These are phyloP conservation scores for Scedosporium boydii DNA, from an alignment of 2,329 filamentous ascomycete genomes.

Conservation along the genomic window DNA sequence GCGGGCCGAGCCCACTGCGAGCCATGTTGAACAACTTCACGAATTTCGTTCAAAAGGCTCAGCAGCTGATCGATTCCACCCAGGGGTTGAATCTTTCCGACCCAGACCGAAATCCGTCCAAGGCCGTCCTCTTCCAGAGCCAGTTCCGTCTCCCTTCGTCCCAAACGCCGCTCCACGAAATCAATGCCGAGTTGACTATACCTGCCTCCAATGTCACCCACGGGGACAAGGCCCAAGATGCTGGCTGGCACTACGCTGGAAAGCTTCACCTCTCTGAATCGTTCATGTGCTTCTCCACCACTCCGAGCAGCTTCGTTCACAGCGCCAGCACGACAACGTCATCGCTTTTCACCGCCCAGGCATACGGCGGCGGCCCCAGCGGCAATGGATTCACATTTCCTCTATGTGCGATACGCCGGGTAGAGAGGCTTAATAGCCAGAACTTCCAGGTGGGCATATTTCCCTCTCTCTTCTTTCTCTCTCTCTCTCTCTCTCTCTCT, in stretches of 20 bases:
- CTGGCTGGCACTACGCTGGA: constrained; percentile 82
- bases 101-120: constrained; percentile 75
- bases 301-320: constrained; percentile 75
- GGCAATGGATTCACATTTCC: constrained; percentile 95
- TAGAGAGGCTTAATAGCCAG: constrained; percentile 87
- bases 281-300: constrained; percentile 94
- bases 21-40: constrained; percentile 55
- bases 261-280: constrained; percentile 90
- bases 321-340: constrained; percentile 72
- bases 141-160: constrained; percentile 92
- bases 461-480: not conserved
- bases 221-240: constrained; percentile 60
- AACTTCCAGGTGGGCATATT: constrained; percentile 54
- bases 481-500: not conserved
- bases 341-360: constrained; percentile 82
- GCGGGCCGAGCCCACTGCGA: constrained; percentile 18
- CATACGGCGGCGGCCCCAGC: constrained; percentile 82
- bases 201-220: constrained; percentile 57
- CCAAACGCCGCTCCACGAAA: constrained; percentile 91
- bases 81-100: constrained; percentile 63
- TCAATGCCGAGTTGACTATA: constrained; percentile 90
- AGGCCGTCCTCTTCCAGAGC: constrained; percentile 84
- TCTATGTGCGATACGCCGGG: constrained; percentile 79
- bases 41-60: constrained; percentile 88
- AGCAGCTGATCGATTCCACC: constrained; percentile 87